Base-by-base conservation (phyloP, 768 basidiomycete genomes). In the Boletus rubroflammeus region DNA sequence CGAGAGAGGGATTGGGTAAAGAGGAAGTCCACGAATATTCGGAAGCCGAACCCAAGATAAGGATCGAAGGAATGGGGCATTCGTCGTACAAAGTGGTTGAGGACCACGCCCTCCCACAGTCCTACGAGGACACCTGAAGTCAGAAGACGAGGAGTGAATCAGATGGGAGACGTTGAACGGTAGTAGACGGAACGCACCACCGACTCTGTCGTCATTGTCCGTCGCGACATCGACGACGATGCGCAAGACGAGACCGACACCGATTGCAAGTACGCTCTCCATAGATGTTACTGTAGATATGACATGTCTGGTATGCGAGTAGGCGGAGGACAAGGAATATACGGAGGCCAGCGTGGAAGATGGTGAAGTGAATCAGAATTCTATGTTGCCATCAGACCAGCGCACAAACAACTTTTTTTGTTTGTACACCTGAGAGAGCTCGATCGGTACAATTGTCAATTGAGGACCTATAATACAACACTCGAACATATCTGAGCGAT, bases 31-130 rank as follows among this genome's bases (percentile, higher is more conserved):
- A 88, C 73, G 62, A 87, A 82, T 51, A 90, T 76, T n/a, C 89
- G 76, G 47, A 88, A 79, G 34, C 72, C 83, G 55, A 82, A 81
- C 14, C 80, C 85, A 50, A 89, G 71, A 68, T 84, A 88, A 8
- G 87, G 88, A 67, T 90, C 88, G 52, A 76, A 74, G 0, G 87
- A 87, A 51, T 53, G 64, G 31, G 86, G 85, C 69, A 78, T 78
- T 65, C 86, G 86, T 56, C 78, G 79, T 58, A 87, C 69, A 67
- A 88, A 89, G 60, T 90, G 88, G 38, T 82, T 80, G 51, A 88
- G 75, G 35, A 89, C 81, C 25, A 86, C 78, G 45, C 89, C 88
- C 69, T 90, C 88, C 86, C 88, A 90, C 19, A 90, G 73, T 8
- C 88, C 89, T 50, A 91, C 75, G 53, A 90, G 77, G 14, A 84